Evolutionary conservation across 805 yeast genomes (phyloP).

Genomic region (Nakazawaea holstii): DNA sequence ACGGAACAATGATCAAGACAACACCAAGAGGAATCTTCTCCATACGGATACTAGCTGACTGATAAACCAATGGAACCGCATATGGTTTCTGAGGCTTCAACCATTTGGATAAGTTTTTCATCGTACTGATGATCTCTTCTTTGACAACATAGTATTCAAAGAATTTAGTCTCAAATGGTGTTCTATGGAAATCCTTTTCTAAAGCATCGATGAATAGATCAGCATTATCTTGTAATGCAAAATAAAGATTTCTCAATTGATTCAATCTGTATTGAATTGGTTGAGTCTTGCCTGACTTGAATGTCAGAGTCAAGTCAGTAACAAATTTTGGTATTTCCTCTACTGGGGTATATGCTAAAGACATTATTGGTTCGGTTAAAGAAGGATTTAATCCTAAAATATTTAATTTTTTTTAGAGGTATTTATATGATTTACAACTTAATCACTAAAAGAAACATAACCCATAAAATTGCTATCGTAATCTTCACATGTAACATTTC

Average conservation of each 20-base stretch:
- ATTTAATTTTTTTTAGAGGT: neutral
- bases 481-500: too few relatives aligned
- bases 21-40: slow-evolving; percentile 54
- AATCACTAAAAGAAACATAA: too few relatives aligned
- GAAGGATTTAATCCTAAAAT: neutral
- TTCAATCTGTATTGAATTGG: slow-evolving; percentile 51
- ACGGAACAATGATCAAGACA: slow-evolving; percentile 70
- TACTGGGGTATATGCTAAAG: slow-evolving; percentile 37
- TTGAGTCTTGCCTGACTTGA: slow-evolving; percentile 39
- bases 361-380: neutral
- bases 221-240: slow-evolving; percentile 52
- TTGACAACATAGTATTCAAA: slow-evolving; percentile 50
- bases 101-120: slow-evolving; percentile 58
- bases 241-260: slow-evolving; percentile 64
- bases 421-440: too few relatives aligned
- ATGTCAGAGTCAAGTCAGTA: slow-evolving; percentile 33
- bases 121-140: slow-evolving; percentile 54
- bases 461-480: too few relatives aligned
- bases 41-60: slow-evolving; percentile 19
- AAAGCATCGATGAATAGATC: slow-evolving; percentile 55
- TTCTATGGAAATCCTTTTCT: slow-evolving; percentile 60
- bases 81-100: slow-evolving; percentile 41
- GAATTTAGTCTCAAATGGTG: slow-evolving; percentile 54
- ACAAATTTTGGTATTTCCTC: slow-evolving; percentile 45
- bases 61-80: slow-evolving; percentile 28